Evolutionary conservation across 192 early-diverging fungal species (phyloP).

Genomic region (Coemansia sp.): DNA sequence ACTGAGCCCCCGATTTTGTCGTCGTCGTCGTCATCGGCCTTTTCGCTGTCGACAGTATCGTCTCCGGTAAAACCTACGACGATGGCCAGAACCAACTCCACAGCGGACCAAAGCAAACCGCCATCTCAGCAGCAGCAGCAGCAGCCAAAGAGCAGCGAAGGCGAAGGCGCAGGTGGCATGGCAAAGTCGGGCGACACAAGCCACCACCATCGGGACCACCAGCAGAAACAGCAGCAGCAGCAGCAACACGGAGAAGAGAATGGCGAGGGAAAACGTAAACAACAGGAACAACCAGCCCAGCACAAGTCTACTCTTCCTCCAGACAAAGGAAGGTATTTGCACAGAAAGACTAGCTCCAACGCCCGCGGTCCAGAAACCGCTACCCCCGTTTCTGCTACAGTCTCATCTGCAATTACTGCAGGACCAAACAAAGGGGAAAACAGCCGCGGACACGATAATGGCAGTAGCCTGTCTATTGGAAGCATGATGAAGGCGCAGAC

Average conservation of each 20-base stretch:
- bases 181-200: conserved; percentile 8
- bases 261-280: conserved; percentile 6
- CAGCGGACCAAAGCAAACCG: not conserved
- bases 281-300: conserved; percentile 9
- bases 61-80: conserved; percentile 9
- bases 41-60: conserved; percentile 20
- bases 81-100: not conserved
- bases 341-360: conserved; percentile 14
- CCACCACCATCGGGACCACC: conserved; percentile 9
- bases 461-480: conserved; percentile 34
- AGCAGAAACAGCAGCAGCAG: conserved; percentile 14
- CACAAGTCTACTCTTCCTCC: not conserved
- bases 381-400: not conserved
- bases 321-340: conserved; percentile 5
- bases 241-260: conserved; percentile 1
- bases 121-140: conserved; percentile 20
- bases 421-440: not conserved
- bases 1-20: not conserved
- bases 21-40: conserved; percentile 19
- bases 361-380: conserved; percentile 1
- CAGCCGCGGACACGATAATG: conserved; percentile 9
- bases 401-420: not conserved
- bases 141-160: conserved; percentile 6
- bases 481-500: conserved; percentile 35
- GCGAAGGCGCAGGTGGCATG: not conserved